Conservation (phyloP, 2,329 filamentous ascomycete genomes). For the Samsoniella hepiali region DNA sequence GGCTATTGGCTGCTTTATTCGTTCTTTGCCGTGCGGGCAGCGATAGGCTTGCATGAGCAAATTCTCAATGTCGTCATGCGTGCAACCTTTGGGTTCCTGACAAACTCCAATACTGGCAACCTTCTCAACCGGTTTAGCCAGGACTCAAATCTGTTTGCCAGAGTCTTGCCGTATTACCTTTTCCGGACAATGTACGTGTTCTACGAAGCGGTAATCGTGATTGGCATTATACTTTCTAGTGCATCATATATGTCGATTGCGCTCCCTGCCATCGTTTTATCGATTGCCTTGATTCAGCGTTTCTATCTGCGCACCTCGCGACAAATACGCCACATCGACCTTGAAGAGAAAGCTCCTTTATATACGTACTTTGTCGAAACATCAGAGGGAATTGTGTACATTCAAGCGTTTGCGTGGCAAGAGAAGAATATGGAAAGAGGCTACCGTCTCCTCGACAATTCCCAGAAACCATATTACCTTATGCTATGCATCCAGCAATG, state of each 20-base stretch:
- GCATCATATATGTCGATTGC: not conserved
- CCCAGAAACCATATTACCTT: conserved; percentile 6
- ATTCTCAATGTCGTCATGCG: not conserved
- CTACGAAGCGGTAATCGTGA: not conserved
- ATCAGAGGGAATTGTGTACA: not conserved
- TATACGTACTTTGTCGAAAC: conserved; percentile 5
- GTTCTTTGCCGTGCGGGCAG: not conserved
- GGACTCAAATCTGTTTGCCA: not conserved
- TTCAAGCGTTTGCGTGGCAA: conserved; percentile 6
- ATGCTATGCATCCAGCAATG: conserved; percentile 9
- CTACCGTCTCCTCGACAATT: not conserved
- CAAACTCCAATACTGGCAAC: not conserved
- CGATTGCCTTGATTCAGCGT: not conserved
- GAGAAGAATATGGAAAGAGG: not conserved
- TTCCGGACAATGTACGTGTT: conserved; percentile 1
- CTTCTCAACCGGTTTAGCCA: conserved; percentile 9
- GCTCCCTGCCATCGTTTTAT: not conserved
- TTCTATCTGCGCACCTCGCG: conserved; percentile 14
- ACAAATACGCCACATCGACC: conserved; percentile 3
- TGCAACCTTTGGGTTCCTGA: not conserved
- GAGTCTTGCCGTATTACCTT: not conserved
- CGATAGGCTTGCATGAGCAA: not conserved
- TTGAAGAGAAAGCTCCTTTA: conserved; percentile 2
- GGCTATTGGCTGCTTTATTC: not conserved
- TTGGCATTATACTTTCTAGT: not conserved